These are phyloP conservation scores for Cystobasidium ongulense DNA, from an alignment of 768 basidiomycete genomes.

Conservation along the genomic window DNA sequence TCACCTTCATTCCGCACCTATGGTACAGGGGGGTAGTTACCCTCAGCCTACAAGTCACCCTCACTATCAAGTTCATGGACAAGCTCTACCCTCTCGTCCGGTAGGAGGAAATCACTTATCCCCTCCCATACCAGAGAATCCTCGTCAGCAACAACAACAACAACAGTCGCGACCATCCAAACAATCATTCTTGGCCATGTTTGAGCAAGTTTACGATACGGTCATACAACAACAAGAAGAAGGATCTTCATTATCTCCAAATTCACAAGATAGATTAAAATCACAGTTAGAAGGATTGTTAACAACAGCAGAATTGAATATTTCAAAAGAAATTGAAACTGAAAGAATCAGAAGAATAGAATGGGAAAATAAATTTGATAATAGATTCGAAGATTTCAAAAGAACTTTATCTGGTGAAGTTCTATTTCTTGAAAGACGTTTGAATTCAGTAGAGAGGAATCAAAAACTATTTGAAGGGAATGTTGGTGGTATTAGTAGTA, in stretches of 20 bases:
- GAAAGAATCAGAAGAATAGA: neutral
- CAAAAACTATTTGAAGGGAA: neutral
- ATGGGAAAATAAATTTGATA: conserved; percentile 4
- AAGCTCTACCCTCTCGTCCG: neutral
- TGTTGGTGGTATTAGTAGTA: neutral
- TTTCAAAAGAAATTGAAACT: neutral
- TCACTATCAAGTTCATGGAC: neutral
- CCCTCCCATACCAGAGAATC: no score
- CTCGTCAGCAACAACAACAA: no score
- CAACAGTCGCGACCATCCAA: neutral
- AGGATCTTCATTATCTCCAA: neutral
- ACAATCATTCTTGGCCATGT: neutral
- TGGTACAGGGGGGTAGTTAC: neutral
- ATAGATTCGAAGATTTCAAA: conserved; percentile 1
- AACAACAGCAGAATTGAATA: neutral
- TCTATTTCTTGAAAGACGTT: neutral
- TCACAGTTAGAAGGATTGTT: neutral
- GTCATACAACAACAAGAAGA: neutral
- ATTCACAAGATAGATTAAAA: no score
- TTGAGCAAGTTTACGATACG: neutral
- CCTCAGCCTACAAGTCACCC: neutral
- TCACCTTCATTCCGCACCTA: neutral
- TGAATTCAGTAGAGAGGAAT: neutral
- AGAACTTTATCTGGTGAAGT: neutral
- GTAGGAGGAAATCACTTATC: neutral